phyloP scores from a whole-genome alignment of 2,329 filamentous ascomycete species.

The Claviceps sorghi region DNA sequence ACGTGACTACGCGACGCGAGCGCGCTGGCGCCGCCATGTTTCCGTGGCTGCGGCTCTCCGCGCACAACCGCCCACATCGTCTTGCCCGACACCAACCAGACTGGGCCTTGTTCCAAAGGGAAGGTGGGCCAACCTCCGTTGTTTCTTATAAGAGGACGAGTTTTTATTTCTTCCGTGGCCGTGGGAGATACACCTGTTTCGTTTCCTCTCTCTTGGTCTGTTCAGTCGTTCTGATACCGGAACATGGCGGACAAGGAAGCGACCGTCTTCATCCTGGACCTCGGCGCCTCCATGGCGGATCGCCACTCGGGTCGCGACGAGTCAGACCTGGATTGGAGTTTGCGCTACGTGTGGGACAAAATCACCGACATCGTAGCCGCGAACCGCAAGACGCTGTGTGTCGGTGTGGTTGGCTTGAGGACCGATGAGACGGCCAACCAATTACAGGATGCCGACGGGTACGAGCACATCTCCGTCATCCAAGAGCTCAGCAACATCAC shows the following conservation, averaged over 20 bases:
- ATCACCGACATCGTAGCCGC: slow-evolving; percentile 54
- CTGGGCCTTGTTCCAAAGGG: neutral
- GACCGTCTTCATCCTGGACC: slow-evolving; percentile 79
- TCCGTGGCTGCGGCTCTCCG: neutral
- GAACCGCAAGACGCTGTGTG: slow-evolving; percentile 52
- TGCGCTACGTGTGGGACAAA: slow-evolving; percentile 93
- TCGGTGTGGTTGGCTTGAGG: slow-evolving; percentile 68
- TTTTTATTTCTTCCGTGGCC: neutral
- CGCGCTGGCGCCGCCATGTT: slow-evolving; percentile 11
- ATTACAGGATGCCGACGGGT: slow-evolving; percentile 54
- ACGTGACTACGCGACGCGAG: slow-evolving; percentile 18
- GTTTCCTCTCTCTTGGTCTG: neutral
- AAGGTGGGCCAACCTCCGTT: neutral
- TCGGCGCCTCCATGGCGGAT: slow-evolving; percentile 72
- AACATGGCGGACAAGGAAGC: slow-evolving; percentile 86
- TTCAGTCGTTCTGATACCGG: neutral
- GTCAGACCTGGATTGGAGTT: slow-evolving; percentile 74
- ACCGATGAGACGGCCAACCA: slow-evolving; percentile 64
- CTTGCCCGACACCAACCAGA: neutral
- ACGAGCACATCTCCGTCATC: slow-evolving; percentile 68
- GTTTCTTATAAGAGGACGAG: neutral
- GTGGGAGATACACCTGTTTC: too few species aligned
- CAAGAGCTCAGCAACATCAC: slow-evolving; percentile 47
- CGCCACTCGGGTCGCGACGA: slow-evolving; percentile 55
- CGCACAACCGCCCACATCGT: too few species aligned